Evolutionary conservation across 305 asterid genomes (phyloP), one percentile per base, ranked within the genome.

Genomic region (Stenogyne calaminthoides): DNA sequence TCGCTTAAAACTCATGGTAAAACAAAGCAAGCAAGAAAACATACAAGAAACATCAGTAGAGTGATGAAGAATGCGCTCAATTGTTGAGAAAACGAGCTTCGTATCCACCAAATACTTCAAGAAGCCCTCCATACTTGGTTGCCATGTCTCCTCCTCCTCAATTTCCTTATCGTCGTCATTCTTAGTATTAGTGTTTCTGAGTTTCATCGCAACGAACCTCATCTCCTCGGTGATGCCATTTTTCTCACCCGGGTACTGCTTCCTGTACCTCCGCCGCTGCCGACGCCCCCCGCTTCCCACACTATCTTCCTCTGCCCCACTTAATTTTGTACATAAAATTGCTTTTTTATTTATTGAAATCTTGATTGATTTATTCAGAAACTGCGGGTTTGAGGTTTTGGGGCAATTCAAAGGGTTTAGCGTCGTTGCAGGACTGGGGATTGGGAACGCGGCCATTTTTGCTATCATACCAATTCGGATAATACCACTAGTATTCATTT

Each of bases 11-110:
- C n/a, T n/a, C n/a, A n/a, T n/a, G n/a, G n/a, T n/a, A n/a, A n/a
- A n/a, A n/a, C n/a, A n/a, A n/a, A n/a, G n/a, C n/a, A n/a, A n/a
- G n/a, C 29, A 25, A 25, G 29, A 25, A 59, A 27, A 64, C 95
- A 84, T 82, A 94, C 99, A 90, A 9, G 97, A 94, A 80, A 91
- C 99, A 81, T 94, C 99, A 80, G 77, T 82, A 71, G 99, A 89
- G n/a, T 89, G 91, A 76, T 94, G 97, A 70, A 94, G 97, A 78
- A 91, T 91, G 76, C 92, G 86, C 80, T 94, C 99, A 77, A 94
- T 71, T n/a, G 97, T 86, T 55, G 81, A 61, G 71, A 91, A 94
- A 78, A 91, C 95, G 72, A 89, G 87, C 80, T 84, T 81, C 46
- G 87, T 88, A 51, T 91, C 99, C 71, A 91, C 99, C 87, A 91